Evolutionary conservation across 2,329 filamentous ascomycete species (phyloP).

Genomic region (Cephalotrichum gorgonifer): DNA sequence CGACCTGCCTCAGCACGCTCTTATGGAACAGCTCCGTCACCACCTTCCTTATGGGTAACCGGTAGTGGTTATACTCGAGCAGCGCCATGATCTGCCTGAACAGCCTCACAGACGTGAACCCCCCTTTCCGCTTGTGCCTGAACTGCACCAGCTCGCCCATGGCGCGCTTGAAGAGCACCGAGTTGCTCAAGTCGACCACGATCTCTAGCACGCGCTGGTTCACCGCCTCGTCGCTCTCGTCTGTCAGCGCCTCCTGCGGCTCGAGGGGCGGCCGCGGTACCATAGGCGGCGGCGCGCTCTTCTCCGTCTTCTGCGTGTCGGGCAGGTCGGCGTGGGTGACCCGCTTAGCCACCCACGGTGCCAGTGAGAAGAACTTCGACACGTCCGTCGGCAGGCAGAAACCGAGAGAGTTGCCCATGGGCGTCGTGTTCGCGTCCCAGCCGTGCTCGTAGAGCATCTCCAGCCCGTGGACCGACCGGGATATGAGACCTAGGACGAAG

Average conservation of each 20-base stretch:
- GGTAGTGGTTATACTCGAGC: conserved; percentile 81
- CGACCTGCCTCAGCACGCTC: conserved; percentile 71
- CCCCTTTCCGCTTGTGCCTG: conserved; percentile 61
- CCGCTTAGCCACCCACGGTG: conserved; percentile 42
- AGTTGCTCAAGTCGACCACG: conserved; percentile 83
- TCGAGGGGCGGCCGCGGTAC: conserved; percentile 31
- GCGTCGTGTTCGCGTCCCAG: conserved; percentile 86
- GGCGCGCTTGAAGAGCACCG: conserved; percentile 81
- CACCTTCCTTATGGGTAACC: conserved; percentile 76
- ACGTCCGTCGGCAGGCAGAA: conserved; percentile 79
- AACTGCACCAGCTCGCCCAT: conserved; percentile 73
- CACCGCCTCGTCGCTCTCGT: conserved; percentile 48
- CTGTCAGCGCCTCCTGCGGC: conserved; percentile 22
- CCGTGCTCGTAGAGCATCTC: conserved; percentile 83
- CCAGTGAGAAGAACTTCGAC: conserved; percentile 64
- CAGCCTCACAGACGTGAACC: conserved; percentile 65
- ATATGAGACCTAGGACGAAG: conserved; percentile 89
- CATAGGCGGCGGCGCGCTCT: conserved; percentile 29
- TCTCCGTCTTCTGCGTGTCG: conserved; percentile 41
- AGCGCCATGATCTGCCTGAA: conserved; percentile 80
- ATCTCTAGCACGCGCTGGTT: conserved; percentile 76
- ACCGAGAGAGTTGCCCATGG: conserved; percentile 72
- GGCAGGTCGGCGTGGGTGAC: conserved; percentile 30
- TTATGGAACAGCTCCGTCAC: conserved; percentile 93
- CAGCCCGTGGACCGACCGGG: conserved; percentile 80